These are phyloP conservation scores for Lolium perenne DNA, from an alignment of 176 grass and related monocot species.

Conservation along the genomic window DNA sequence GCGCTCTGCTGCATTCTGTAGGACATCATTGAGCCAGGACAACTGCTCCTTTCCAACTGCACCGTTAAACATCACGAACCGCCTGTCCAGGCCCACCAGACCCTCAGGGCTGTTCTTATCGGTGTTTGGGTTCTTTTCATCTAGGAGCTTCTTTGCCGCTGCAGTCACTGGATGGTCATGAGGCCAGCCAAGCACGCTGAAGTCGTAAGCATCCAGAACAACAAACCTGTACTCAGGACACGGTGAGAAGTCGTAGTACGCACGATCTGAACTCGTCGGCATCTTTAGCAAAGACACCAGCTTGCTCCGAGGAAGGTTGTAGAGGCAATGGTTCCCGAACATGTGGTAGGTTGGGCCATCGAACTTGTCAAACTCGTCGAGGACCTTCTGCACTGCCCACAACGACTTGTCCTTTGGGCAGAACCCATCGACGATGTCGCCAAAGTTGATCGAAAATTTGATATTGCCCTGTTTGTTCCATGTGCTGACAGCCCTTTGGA, in stretches of 20 bases:
- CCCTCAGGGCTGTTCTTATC: slow-evolving; percentile 90
- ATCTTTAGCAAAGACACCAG: slow-evolving; percentile 78
- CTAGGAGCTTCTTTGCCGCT: slow-evolving; percentile 64
- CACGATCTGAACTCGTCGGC: slow-evolving; percentile 48
- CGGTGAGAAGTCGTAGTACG: slow-evolving; percentile 86
- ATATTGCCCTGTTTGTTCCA: slow-evolving; percentile 71
- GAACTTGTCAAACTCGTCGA: slow-evolving; percentile 80
- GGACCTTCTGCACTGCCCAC: slow-evolving; percentile 62
- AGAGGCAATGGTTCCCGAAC: slow-evolving; percentile 97
- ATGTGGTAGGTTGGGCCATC: slow-evolving; percentile 83
- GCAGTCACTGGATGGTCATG: slow-evolving; percentile 56
- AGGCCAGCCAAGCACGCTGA: slow-evolving; percentile 88
- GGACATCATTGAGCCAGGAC: slow-evolving; percentile 71
- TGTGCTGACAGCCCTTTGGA: slow-evolving; percentile 71
- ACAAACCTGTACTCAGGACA: slow-evolving; percentile 65
- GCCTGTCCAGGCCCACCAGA: slow-evolving; percentile 56
- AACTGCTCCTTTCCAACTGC: slow-evolving; percentile 79
- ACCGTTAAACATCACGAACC: slow-evolving; percentile 92
- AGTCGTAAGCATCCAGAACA: slow-evolving; percentile 84
- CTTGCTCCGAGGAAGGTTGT: slow-evolving; percentile 81
- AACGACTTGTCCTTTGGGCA: slow-evolving; percentile 76
- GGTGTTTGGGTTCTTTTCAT: slow-evolving; percentile 75
- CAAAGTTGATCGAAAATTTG: slow-evolving; percentile 82
- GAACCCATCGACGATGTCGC: slow-evolving; percentile 80
- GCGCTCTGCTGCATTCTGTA: slow-evolving; percentile 44